phyloP scores from a whole-genome alignment of 176 grass and related monocot genomes.

The Zea luxurians region DNA sequence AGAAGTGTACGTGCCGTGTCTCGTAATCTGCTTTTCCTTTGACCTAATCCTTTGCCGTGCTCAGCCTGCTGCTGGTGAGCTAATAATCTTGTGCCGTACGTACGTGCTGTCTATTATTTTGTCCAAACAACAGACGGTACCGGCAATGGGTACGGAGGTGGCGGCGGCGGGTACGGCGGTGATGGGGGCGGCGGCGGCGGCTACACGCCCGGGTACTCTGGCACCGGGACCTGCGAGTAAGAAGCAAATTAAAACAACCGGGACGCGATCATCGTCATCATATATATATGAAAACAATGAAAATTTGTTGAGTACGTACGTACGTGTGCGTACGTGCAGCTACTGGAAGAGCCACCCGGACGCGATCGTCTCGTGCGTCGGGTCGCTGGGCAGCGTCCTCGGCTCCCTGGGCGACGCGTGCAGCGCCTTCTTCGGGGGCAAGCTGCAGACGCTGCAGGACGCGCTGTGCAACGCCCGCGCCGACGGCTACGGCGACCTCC shows the following conservation, averaged over 20 bases:
- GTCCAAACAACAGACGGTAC: background rate
- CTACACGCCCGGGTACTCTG: slow-evolving; percentile 38
- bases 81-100: no score
- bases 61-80: background rate
- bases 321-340: slow-evolving; percentile 17
- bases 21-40: background rate
- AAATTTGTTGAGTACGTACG: background rate
- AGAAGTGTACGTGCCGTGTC: slow-evolving; percentile 40
- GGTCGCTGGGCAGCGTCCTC: slow-evolving; percentile 59
- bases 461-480: slow-evolving; percentile 63
- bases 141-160: slow-evolving; percentile 31
- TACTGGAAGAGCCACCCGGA: slow-evolving; percentile 80
- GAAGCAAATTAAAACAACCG: background rate
- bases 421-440: slow-evolving; percentile 48
- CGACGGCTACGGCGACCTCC: slow-evolving; percentile 72
- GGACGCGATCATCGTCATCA: background rate
- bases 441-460: slow-evolving; percentile 57
- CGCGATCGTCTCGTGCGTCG: slow-evolving; percentile 60
- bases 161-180: slow-evolving; percentile 10
- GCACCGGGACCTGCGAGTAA: slow-evolving; percentile 77
- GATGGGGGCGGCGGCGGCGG: slow-evolving; percentile 21
- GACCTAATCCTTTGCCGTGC: slow-evolving; percentile 7
- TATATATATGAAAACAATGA: background rate
- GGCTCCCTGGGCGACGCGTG: slow-evolving; percentile 57
- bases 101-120: background rate